Base-by-base conservation (phyloP, 441 rosid species). In the Euphorbia celastroides region DNA sequence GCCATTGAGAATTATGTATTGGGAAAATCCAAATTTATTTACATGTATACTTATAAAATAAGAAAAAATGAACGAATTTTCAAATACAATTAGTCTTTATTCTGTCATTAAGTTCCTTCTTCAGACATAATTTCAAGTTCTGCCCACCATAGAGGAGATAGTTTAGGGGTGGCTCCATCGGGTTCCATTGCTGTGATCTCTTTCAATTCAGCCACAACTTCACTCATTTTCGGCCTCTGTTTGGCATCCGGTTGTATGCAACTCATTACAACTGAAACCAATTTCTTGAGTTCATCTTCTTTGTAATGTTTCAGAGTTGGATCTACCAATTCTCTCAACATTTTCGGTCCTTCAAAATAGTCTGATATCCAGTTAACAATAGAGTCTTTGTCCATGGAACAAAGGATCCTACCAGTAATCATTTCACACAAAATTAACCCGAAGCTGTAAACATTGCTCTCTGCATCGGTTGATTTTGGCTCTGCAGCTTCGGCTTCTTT, bases 91-190 rank as follows among this genome's bases (percentile, higher is more conserved):
- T 34, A 44, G 67, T 54, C 54, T 54, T 20, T 20, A 11, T 25
- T 57, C 68, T 73, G 68, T 60, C 59, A 73, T 83, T 77, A 81
- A 64, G 77, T 80, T 66, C 75, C 78, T 60, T 83, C 84, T 1
- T 84, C 66, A 34, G 97, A 80, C 83, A 85, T 60, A 67, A 93
- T 88, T 80, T 91, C 97, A 64, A 93, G 89, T 72, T 93, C 96
- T 30, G 96, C 96, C 96, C 99, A 91, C 99, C 96, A 93, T 59
- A 84, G 86, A 38, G 96, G 92, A 68, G 96, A 93, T 55, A 75
- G 54, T 77, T 87, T 86, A 12, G 96, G 96, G 16, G 83, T 76
- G 48, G 94, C 97, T 67, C 78, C 81, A 27, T 82, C 89, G 17
- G 92, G 90, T 75, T 58, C 86, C 81, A 93, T 74, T 56, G 86